Base-by-base conservation (phyloP, 139 green algal species). In the Chlamydomonas sphaeroides region DNA sequence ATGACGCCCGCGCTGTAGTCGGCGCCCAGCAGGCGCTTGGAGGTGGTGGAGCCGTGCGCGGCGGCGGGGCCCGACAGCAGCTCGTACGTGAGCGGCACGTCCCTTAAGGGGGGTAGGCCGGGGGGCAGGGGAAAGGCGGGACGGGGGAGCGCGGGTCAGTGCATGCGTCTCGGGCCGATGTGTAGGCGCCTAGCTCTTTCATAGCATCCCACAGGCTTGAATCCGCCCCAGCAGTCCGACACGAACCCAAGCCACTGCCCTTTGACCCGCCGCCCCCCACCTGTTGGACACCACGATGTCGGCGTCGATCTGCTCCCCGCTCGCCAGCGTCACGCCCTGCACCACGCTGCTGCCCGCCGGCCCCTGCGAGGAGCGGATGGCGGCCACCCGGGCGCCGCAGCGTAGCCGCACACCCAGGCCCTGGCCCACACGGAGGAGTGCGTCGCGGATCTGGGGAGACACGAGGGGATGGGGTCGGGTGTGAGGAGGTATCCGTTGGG, bases 1-100 rank as follows among this genome's bases (percentile, higher is more conserved):
- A 98, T 94, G 11, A 98, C 92, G 59, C 89, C 91, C 11, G 87
- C 89, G 82, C 89, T 95, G 89, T 94, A 98, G 23, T 95, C 73
- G 32, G 86, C 70, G 26, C 56, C 38, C 0, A 75, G 68, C 45
- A 94, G 68, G 41, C 75, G 48, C 62, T 63, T 49, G n/a, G 70
- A 49, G 65, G 84, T 42, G 66, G 28, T 35, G 3, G 41, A 76
- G n/a, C 79, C 51, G 18, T 80, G 48, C 20, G 68, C 67, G 67
- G 84, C 74, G 30, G 74, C 74, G 5, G 74, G 20, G 30, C 74
- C 74, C 10, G 51, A 68, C 45, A 94, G 66, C 32, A 96, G 82
- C 14, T 67, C 53, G 76, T 96, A 96, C 0, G 84, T 80, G 21
- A 90, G 70, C 3, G 92, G 84, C 49, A 96, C 87, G 80, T 96